phyloP scores from a whole-genome alignment of 129 eudicot genomes.

The Sambucus nigra region DNA sequence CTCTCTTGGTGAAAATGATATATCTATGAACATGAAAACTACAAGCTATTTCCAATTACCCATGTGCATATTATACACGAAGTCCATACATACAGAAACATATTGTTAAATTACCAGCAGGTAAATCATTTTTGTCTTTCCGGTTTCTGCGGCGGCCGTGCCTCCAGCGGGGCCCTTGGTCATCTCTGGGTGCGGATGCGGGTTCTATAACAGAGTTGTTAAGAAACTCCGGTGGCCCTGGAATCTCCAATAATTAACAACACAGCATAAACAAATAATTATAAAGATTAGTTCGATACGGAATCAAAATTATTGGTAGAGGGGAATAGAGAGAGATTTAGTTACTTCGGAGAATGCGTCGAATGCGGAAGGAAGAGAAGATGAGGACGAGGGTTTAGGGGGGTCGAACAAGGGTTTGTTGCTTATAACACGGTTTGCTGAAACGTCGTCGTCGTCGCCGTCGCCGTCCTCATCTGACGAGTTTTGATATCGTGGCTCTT shows the following conservation, averaged over 20 bases:
- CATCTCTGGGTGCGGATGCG: slow-evolving; percentile 28
- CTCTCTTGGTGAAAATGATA: too few relatives aligned
- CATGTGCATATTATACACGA: too few relatives aligned
- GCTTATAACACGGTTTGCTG: slow-evolving; percentile 8
- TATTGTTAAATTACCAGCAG: slow-evolving; percentile 52
- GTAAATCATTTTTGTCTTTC: slow-evolving; percentile 61
- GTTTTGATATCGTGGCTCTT: slow-evolving; percentile 13
- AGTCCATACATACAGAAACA: too few relatives aligned
- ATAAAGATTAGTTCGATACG: neutral
- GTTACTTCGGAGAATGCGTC: slow-evolving; percentile 75
- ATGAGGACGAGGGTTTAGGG: slow-evolving; percentile 37
- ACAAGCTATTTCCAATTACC: too few relatives aligned
- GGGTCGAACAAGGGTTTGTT: slow-evolving; percentile 46
- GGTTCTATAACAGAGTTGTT: slow-evolving; percentile 57
- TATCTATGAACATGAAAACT: too few relatives aligned
- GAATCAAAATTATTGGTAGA: slow-evolving; percentile 3
- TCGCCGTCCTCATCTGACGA: slow-evolving; percentile 27
- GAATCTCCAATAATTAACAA: slow-evolving; percentile 46
- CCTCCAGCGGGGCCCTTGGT: slow-evolving; percentile 37
- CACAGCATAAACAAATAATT: slow-evolving; percentile 4
- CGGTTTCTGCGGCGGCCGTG: slow-evolving; percentile 58
- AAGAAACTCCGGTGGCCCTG: slow-evolving; percentile 90
- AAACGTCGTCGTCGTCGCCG: slow-evolving; percentile 15
- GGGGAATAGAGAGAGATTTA: slow-evolving; percentile 1
- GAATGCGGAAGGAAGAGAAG: slow-evolving; percentile 85